These are phyloP conservation scores for Nannochloropsis oceanica DNA, from an alignment of 108 stramenopile genomes.

Conservation along the genomic window DNA sequence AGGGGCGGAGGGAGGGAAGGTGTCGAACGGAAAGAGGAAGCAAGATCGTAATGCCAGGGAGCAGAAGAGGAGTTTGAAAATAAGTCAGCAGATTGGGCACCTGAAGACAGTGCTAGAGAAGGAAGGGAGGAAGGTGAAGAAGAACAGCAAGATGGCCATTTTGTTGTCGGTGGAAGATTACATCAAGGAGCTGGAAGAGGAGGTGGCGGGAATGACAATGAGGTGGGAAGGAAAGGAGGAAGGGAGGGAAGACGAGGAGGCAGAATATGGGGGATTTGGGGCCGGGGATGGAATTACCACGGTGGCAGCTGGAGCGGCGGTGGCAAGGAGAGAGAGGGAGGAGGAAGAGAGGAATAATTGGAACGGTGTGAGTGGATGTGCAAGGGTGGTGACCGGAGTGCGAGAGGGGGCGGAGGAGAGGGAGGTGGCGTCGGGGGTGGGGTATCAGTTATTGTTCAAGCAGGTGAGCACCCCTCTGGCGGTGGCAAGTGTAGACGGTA, in stretches of 20 bases:
- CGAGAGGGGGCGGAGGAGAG: background rate
- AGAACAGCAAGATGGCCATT: slow-evolving; percentile 24
- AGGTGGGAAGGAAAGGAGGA: slow-evolving; percentile 10
- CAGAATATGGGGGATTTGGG: background rate
- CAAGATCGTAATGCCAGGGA: slow-evolving; percentile 22
- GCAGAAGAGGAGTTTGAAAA: slow-evolving; percentile 24
- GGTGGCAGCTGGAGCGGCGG: background rate
- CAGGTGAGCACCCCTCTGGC: slow-evolving; percentile 19
- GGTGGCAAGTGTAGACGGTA: slow-evolving; percentile 16
- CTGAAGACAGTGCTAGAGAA: slow-evolving; percentile 17
- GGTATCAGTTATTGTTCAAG: slow-evolving; percentile 17
- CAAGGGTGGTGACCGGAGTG: background rate
- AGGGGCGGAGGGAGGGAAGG: background rate
- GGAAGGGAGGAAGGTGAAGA: slow-evolving; percentile 7
- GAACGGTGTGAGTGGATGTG: background rate
- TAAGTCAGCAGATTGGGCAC: slow-evolving; percentile 26
- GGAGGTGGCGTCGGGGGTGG: background rate
- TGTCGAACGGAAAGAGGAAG: slow-evolving; percentile 1
- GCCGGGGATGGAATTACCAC: background rate
- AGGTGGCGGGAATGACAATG: slow-evolving; percentile 4
- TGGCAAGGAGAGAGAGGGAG: background rate
- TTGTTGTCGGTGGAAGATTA: slow-evolving; percentile 9
- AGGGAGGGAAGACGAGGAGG: slow-evolving; percentile 1
- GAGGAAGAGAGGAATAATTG: too few relatives aligned
- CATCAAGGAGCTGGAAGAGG: slow-evolving; percentile 20